Percentiles rank a stretch among this genome's conserved stretches.
These are phyloP conservation scores for Fusarium sp. DNA, from an alignment of 2,329 filamentous ascomycete genomes.

Conservation along the genomic window DNA sequence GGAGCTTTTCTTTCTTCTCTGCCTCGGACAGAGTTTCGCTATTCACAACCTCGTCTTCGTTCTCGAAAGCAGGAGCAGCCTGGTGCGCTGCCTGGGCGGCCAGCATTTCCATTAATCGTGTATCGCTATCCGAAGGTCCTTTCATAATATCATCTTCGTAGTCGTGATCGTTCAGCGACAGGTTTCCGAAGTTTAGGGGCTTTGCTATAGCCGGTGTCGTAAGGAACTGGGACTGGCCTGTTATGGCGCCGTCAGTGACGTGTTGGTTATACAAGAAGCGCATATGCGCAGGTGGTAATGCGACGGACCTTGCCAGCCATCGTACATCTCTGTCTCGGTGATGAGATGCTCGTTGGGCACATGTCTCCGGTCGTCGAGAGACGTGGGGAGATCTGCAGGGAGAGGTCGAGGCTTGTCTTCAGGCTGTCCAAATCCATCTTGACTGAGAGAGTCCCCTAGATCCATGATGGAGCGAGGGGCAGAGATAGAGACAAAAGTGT, in stretches of 20 bases:
- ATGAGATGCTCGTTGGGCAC: constrained; percentile 73
- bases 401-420: constrained; percentile 65
- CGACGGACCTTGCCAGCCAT: constrained; percentile 91
- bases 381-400: constrained; percentile 88
- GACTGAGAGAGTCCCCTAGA: constrained; percentile 64
- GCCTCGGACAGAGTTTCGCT: constrained; percentile 79
- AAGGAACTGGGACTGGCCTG: constrained; percentile 95
- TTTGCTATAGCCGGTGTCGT: constrained; percentile 88
- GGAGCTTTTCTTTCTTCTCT: constrained; percentile 85
- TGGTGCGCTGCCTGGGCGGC: constrained; percentile 89
- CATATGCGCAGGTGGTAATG: constrained; percentile 30
- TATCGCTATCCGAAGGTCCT: constrained; percentile 79
- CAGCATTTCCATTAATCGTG: constrained; percentile 93
- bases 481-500: constrained; percentile 49
- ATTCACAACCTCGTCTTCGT: constrained; percentile 83
- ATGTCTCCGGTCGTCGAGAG: constrained; percentile 86
- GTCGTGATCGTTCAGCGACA: constrained; percentile 85
- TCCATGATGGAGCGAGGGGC: constrained; percentile 68
- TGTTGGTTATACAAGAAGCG: constrained; percentile 38
- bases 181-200: constrained; percentile 83
- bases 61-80: constrained; percentile 77
- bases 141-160: constrained; percentile 73
- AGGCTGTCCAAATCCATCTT: constrained; percentile 53
- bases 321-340: constrained; percentile 95
- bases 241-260: constrained; percentile 45